Evolutionary conservation across 2,329 filamentous ascomycete species (phyloP), one percentile per base, ranked within the genome.

Genomic region (Sporothrix protearum): DNA sequence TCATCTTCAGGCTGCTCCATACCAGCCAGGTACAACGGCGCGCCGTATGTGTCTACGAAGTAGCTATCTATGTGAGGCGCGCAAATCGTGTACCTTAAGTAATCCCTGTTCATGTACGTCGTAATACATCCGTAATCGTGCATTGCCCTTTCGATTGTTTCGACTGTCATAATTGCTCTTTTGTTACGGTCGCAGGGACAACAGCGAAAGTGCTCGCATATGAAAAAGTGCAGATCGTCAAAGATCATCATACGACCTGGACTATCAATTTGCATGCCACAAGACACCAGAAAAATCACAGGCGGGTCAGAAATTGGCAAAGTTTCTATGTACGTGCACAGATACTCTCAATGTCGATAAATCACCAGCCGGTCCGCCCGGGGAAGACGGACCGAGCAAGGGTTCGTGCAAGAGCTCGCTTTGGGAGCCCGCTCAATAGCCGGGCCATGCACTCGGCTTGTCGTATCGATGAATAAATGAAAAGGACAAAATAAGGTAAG

Each of bases 1-100:
- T 19, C 59, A 63, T 63, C 36, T 36, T 36, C 59, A 36, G 12
- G 36, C 45, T 28, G 59, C 59, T 64, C 36, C 59, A 64, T 64
- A 12, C 59, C 59, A 64, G 59, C 12, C n/a, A 28, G 36, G n/a
- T 10, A 45, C 59, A 45, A 64, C 16, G 53, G 53, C 53, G 53
- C 28, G 22, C 39, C 28, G 22, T 22, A n/a, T 19, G n/a, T 19
- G 36, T 36, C n/a, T 25, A 14, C 16, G n/a, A n/a, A n/a, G n/a
- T n/a, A n/a, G n/a, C 59, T 63, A 2, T 30, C 25, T 57, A 25
- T 33, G 28, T 2, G 7, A 57, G 55, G n/a, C 55, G 28, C 22
- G 59, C 8, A 42, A 25, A 25, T 28, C 5, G 22, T 53, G 33
- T 25, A 39, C 4, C 6, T 42, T 22, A 8, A 16, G 22, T 45